A percentile compares a stretch with the other conserved stretches of the same genome.
Conservation (phyloP, 441 rosid genomes). For the Adansonia gregorii region DNA sequence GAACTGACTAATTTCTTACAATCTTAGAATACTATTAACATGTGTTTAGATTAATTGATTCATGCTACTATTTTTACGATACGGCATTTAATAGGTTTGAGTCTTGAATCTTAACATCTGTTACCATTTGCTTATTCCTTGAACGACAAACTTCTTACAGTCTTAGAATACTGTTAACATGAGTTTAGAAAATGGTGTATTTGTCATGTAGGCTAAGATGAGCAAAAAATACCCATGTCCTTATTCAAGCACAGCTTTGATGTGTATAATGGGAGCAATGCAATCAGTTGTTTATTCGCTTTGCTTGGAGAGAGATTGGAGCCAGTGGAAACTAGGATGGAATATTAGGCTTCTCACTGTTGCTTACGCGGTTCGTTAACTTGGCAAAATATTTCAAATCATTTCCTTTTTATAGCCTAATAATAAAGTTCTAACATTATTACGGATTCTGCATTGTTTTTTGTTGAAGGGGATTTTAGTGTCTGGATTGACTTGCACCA, state of each 20-base stretch:
- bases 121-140: too few species aligned
- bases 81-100: too few species aligned
- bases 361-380: conserved; percentile 26
- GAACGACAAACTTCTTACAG: too few species aligned
- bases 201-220: conserved; percentile 44
- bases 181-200: background rate
- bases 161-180: background rate
- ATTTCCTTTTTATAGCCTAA: background rate
- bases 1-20: too few species aligned
- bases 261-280: conserved; percentile 38
- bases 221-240: conserved; percentile 45
- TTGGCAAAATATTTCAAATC: background rate
- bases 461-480: conserved; percentile 38
- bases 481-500: conserved; percentile 35
- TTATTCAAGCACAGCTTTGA: conserved; percentile 53
- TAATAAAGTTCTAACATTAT: background rate
- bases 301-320: conserved; percentile 35
- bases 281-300: conserved; percentile 32
- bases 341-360: conserved; percentile 37
- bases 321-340: conserved; percentile 43
- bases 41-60: background rate
- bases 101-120: too few species aligned
- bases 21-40: too few species aligned
- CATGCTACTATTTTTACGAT: too few species aligned
- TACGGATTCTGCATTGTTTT: background rate